These are phyloP conservation scores for Macrotyloma uniflorum DNA, from an alignment of 306 rosid genomes.

Conservation along the genomic window DNA sequence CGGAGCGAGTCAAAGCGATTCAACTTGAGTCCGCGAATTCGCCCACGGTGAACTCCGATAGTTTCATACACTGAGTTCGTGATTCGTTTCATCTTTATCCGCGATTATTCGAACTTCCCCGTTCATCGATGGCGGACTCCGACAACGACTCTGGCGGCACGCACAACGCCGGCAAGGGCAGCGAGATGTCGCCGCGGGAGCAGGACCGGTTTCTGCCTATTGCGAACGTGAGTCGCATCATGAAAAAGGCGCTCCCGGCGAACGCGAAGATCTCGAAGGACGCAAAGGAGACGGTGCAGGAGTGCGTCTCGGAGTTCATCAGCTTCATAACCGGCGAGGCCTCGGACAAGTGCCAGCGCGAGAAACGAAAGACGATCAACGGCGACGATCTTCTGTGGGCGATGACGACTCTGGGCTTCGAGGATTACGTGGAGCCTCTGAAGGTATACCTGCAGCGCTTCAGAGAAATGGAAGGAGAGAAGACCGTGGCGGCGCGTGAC, in stretches of 20 bases:
- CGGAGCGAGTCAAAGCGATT: slow-evolving; percentile 1
- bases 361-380: slow-evolving; percentile 93
- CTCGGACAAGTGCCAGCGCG: slow-evolving; percentile 94
- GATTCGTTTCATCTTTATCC: slow-evolving; percentile 12
- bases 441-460: slow-evolving; percentile 78
- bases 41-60: not conserved
- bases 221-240: slow-evolving; percentile 93
- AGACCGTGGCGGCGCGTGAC: slow-evolving; percentile 74
- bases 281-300: slow-evolving; percentile 95
- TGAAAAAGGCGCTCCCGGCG: slow-evolving; percentile 90
- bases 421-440: slow-evolving; percentile 88
- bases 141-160: slow-evolving; percentile 86
- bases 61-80: not conserved
- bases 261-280: slow-evolving; percentile 96
- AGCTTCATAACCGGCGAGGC: slow-evolving; percentile 97
- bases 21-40: not conserved
- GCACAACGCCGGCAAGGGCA: slow-evolving; percentile 39
- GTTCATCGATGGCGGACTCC: slow-evolving; percentile 73
- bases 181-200: slow-evolving; percentile 73
- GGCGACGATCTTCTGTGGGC: slow-evolving; percentile 97
- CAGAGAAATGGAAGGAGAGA: slow-evolving; percentile 89
- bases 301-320: slow-evolving; percentile 95
- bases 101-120: not conserved
- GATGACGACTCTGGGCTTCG: slow-evolving; percentile 88
- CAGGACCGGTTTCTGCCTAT: slow-evolving; percentile 87